Percentiles rank a stretch among this genome's conserved stretches.
Conservation (phyloP, 192 early-diverging fungal genomes). For the Backusella tarrabulga region DNA sequence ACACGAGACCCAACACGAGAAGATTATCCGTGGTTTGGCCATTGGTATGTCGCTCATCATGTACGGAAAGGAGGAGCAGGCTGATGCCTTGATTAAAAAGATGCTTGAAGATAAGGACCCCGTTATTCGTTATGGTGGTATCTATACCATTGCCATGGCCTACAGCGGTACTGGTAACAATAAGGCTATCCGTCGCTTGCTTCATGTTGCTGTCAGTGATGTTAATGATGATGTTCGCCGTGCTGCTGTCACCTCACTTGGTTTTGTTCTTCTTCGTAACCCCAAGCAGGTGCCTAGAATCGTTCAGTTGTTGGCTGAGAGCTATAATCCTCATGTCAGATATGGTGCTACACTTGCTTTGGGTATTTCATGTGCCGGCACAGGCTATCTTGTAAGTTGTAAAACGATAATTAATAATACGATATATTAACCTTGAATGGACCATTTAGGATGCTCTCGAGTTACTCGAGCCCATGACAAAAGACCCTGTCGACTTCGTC, state of each 20-base stretch:
- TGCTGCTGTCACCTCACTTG: conserved; percentile 96
- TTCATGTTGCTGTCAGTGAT: conserved; percentile 97
- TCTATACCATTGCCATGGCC: conserved; percentile 97
- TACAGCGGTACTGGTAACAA: conserved; percentile 98
- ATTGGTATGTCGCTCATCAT: conserved; percentile 94
- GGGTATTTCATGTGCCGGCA: conserved; percentile 97
- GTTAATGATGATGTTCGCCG: conserved; percentile 99
- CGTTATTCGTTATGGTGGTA: conserved; percentile 93
- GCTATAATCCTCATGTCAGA: conserved; percentile 98
- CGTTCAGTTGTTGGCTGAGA: conserved; percentile 95
- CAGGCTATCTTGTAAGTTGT: conserved; percentile 63
- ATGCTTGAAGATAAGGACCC: conserved; percentile 92
- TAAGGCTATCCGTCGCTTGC: conserved; percentile 88
- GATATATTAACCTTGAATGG: not conserved
- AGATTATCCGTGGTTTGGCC: conserved; percentile 96
- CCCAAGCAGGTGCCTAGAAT: conserved; percentile 97
- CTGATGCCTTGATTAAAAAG: conserved; percentile 86
- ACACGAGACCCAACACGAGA: conserved; percentile 98
- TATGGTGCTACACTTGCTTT: conserved; percentile 95
- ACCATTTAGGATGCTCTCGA: conserved; percentile 75
- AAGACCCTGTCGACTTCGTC: conserved; percentile 97
- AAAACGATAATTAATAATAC: not conserved
- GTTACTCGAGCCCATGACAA: conserved; percentile 95
- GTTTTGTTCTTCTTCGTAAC: conserved; percentile 91
- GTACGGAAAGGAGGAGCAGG: conserved; percentile 96